Conservation (phyloP, 768 basidiomycete genomes). For the Daedaleopsis nitida region DNA sequence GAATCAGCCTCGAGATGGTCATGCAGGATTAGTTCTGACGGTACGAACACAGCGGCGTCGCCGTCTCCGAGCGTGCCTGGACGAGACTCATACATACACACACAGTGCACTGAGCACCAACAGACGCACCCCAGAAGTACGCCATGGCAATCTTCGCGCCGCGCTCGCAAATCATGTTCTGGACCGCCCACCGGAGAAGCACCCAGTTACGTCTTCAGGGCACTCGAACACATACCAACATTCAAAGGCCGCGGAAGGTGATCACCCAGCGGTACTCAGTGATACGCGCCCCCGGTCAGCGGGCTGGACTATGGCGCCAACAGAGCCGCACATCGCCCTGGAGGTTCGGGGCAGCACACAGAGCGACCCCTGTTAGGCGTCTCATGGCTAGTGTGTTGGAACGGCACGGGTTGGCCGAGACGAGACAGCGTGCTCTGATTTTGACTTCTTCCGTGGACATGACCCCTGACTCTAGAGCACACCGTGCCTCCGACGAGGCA, state of each 20-base stretch:
- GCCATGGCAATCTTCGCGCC: background rate
- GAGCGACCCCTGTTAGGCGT: background rate
- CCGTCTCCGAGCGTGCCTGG: background rate
- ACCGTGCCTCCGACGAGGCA: background rate
- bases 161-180: background rate
- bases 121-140: background rate
- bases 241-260: background rate
- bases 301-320: too few relatives aligned
- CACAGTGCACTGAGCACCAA: background rate
- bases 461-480: background rate
- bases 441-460: background rate
- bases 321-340: too few relatives aligned
- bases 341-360: too few relatives aligned
- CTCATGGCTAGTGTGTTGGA: background rate
- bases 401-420: background rate
- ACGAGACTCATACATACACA: background rate
- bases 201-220: slow-evolving; percentile 5
- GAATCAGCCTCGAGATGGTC: background rate
- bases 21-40: background rate
- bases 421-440: background rate
- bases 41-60: background rate
- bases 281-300: background rate
- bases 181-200: background rate
- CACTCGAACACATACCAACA: background rate
- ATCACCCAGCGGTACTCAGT: background rate